These are phyloP conservation scores for Globisporangium ultimum DNA, from an alignment of 352 stramenopile species.

Conservation along the genomic window DNA sequence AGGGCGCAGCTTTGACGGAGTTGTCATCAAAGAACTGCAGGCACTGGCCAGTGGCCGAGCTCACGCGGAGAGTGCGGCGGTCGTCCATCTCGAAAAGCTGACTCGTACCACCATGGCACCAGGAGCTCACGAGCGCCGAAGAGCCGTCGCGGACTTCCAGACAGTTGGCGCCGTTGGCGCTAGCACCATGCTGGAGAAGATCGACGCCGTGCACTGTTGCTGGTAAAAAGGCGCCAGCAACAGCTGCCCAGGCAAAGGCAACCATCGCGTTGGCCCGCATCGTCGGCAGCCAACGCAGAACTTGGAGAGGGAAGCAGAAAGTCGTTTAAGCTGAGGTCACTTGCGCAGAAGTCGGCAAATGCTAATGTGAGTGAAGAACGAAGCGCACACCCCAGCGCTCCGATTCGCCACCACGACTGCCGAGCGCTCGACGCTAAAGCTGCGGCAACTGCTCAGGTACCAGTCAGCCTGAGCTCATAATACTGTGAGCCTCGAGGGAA, in stretches of 20 bases:
- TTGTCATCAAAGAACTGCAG: constrained; percentile 1
- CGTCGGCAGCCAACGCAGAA: no score
- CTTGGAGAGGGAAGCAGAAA: no score
- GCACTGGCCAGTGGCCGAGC: background rate
- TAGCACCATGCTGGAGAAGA: constrained; percentile 5
- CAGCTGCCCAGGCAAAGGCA: background rate
- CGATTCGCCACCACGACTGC: no score
- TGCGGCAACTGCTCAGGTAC: no score
- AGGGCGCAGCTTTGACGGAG: background rate
- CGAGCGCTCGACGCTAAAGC: no score
- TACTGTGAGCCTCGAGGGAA: no score
- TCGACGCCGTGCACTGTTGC: background rate
- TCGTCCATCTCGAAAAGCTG: constrained; percentile 2
- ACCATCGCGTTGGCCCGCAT: background rate
- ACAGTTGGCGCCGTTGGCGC: constrained; percentile 6
- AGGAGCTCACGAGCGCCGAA: background rate
- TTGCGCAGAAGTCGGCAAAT: no score
- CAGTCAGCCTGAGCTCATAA: no score
- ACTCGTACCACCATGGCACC: background rate
- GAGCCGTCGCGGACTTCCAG: background rate
- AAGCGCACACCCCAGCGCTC: no score
- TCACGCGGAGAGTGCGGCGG: background rate
- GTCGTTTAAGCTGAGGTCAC: no score
- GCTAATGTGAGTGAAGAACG: no score
- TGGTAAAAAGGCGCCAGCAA: background rate